Base-by-base conservation (phyloP, 495 filamentous ascomycete genomes). In the Pseudevernia furfuracea region DNA sequence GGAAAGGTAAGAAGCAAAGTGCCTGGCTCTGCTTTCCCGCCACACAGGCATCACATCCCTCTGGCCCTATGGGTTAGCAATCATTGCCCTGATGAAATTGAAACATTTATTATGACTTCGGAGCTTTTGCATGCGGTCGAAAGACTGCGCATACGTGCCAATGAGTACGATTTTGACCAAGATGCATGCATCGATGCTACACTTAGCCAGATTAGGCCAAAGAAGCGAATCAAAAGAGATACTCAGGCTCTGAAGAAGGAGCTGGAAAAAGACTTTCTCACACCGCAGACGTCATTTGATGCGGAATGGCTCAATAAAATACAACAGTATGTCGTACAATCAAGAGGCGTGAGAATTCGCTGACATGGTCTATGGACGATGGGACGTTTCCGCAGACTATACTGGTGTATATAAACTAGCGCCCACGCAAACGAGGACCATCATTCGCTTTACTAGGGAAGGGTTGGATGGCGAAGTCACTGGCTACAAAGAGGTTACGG, bases 381-480 rank as follows among this genome's bases (percentile, higher is more conserved):
- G 91, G 93, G 89, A 96, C 63, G 78, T 83, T 53, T 80, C 90
- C 15, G 81, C 84, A 41, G 86, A 95, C 68, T 87, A 89, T 71
- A 83, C 84, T 23, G 84, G 89, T 59, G 82, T 97, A 28, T 96
- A 96, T 76, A 83, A 87, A 63, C 79, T 97, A 46, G 90, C 91
- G 11, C 90, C 91, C 21, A 96, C 92, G 0, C 95, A 97, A 76
- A 89, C 91, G 4, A 87, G 94, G 60, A 96, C 92, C 21, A 86
- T 96, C 68, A 94, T 89, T 61, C 88, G 94, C 57, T 98, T 98
- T 74, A 86, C 85, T 49, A 84, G 95, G 60, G 91, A 96, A 73
- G 95, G 94, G 21, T 82, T 97, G 34, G 92, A 97, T 77, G 94
- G 94, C 25, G 83, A 89, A 38, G 92, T 98, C 19, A 96, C 90